These are phyloP conservation scores for Lasiodiplodia hormozganensis DNA, from an alignment of 2,329 filamentous ascomycete genomes.

Conservation along the genomic window DNA sequence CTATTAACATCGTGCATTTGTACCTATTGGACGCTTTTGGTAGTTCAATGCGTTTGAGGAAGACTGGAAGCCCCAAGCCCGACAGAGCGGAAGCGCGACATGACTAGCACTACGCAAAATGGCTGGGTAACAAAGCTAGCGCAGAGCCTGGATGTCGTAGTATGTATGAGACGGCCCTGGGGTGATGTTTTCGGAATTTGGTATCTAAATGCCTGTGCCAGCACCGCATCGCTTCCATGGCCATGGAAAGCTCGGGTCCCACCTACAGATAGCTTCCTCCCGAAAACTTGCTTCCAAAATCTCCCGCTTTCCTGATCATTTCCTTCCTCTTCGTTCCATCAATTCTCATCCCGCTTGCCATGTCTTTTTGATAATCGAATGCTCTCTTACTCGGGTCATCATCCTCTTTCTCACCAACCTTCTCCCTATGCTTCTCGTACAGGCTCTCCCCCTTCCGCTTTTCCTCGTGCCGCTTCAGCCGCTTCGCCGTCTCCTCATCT, in stretches of 20 bases:
- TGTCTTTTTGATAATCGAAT: conserved; percentile 94
- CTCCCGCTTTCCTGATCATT: conserved; percentile 77
- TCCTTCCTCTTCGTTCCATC: conserved; percentile 77
- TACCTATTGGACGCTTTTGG: no score
- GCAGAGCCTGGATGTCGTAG: neutral
- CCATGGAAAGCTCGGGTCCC: neutral
- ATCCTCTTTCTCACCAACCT: conserved; percentile 66
- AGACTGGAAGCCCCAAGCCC: neutral
- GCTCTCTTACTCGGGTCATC: conserved; percentile 90
- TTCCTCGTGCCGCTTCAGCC: conserved; percentile 64
- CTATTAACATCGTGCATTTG: no score
- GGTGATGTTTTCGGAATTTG: neutral
- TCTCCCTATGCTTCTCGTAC: conserved; percentile 55
- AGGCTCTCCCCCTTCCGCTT: conserved; percentile 52
- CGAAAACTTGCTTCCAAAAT: conserved; percentile 82
- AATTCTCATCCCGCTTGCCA: conserved; percentile 76
- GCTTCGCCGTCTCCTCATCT: conserved; percentile 55
- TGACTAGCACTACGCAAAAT: neutral
- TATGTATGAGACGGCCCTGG: neutral
- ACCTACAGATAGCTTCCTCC: conserved; percentile 69
- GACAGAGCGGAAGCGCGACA: neutral
- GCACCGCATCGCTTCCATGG: neutral
- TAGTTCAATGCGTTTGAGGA: neutral
- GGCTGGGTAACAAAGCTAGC: neutral
- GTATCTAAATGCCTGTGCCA: neutral